Conservation (phyloP, 31 red algal genomes). For the Odonthalia washingtoniensis region DNA sequence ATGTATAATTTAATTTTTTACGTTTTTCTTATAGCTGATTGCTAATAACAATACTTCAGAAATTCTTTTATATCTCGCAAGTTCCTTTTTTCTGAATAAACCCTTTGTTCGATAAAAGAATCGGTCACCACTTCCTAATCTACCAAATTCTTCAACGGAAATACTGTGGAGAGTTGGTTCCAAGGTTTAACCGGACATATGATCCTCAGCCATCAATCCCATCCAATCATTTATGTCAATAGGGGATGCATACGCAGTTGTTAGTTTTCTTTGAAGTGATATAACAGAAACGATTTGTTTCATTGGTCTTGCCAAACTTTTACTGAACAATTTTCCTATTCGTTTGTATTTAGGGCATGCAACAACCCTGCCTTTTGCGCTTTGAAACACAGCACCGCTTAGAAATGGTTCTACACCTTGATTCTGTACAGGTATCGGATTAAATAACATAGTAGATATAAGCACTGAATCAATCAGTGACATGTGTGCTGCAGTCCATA, state of each 20-base stretch:
- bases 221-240: too few relatives aligned
- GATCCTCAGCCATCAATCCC: too few relatives aligned
- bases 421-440: background rate
- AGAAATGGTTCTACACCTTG: constrained; percentile 51
- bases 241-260: too few relatives aligned
- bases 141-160: constrained; percentile 29
- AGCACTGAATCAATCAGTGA: constrained; percentile 5
- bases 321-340: constrained; percentile 25
- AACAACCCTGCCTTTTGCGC: constrained; percentile 62
- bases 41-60: too few relatives aligned
- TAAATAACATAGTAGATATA: constrained; percentile 56
- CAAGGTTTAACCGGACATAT: constrained; percentile 45
- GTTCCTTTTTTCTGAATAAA: too few relatives aligned
- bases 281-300: too few relatives aligned
- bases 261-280: too few relatives aligned
- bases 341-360: constrained; percentile 42
- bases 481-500: too few relatives aligned
- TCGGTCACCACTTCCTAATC: constrained; percentile 27
- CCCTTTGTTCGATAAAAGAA: constrained; percentile 44
- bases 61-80: too few relatives aligned
- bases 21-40: too few relatives aligned
- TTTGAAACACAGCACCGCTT: constrained; percentile 35
- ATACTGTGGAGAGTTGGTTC: too few relatives aligned
- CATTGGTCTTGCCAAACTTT: background rate
- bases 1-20: too few relatives aligned